Conservation (phyloP, 371 early-diverging fungal genomes). For the Phascolomyces articulosus region DNA sequence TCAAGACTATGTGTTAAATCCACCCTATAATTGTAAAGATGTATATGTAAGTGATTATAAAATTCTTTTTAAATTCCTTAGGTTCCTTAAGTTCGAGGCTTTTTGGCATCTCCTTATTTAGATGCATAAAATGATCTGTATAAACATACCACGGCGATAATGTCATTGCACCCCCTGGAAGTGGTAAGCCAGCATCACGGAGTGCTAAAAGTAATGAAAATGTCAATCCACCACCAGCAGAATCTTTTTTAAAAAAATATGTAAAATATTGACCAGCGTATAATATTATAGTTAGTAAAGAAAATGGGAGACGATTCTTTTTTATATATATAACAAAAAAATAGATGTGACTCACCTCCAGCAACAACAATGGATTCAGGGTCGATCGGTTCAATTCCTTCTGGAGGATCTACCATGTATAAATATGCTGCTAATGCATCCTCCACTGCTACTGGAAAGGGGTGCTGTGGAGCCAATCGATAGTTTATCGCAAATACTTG, state of each 20-base stretch:
- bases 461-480: slow-evolving; percentile 80
- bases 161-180: slow-evolving; percentile 51
- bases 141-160: slow-evolving; percentile 52
- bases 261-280: no score
- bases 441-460: slow-evolving; percentile 83
- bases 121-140: neutral
- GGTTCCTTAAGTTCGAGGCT: no score
- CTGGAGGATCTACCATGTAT: slow-evolving; percentile 63
- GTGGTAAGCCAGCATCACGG: slow-evolving; percentile 54
- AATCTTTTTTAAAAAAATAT: no score
- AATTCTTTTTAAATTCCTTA: no score
- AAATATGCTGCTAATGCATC: slow-evolving; percentile 80
- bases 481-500: slow-evolving; percentile 67
- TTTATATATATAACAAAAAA: no score
- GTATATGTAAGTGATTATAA: no score
- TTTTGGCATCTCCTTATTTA: no score
- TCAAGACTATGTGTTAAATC: slow-evolving; percentile 70
- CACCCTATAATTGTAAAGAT: no score
- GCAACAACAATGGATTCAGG: slow-evolving; percentile 72
- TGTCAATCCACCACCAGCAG: slow-evolving; percentile 71
- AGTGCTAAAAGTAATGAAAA: slow-evolving; percentile 52
- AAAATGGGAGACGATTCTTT: no score
- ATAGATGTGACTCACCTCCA: slow-evolving; percentile 63
- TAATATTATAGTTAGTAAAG: no score
- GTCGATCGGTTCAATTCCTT: slow-evolving; percentile 42